Base-by-base conservation (phyloP, 208 protist genomes). In the Crithidia bombi region DNA sequence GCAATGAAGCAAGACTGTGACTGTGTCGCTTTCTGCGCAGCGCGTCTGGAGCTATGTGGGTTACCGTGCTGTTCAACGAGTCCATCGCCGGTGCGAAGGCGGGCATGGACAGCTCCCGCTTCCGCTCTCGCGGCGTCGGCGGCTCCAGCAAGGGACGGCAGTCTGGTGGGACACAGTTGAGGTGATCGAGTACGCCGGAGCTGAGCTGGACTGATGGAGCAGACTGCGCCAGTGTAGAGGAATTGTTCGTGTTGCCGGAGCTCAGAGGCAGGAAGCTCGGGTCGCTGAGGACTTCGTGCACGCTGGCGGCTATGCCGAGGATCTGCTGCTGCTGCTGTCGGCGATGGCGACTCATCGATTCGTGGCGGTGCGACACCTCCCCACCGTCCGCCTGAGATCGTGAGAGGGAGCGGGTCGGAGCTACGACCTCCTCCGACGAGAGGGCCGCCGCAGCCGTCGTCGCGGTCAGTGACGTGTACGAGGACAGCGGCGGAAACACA, bases 401-500 rank as follows among this genome's bases (percentile, higher is more conserved):
- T 1, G 55, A 46, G 55, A 25, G 6, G 3, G 55, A 47, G 32
- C 36, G 33, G 23, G 26, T 28, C n/a, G 55, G 55, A 11, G 10
- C 55, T 5, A 61, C 36, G 36, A 61, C 36, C 38, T 61, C 55
- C 36, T 47, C 36, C 23, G 55, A 61, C 0, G 55, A 61, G 21
- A 61, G 23, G 6, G 47, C 3, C 33, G 55, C 55, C 33, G 14
- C 55, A 0, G 55, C 17, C 38, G 36, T 38, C 30, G 32, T 35
- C 12, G 38, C 38, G 55, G 23, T 47, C 5, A 30, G 11, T 5
- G 36, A 30, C 3, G 55, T 33, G 55, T 21, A 21, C 3, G 36
- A 38, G 36, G 55, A 61, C 36, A 61, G 23, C 19, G 36, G 3
- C 6, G 55, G 33, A n/a, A 61, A 47, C 23, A 61, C 6, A 38